Evolutionary conservation across 2,329 filamentous ascomycete genomes (phyloP).

Genomic region (Claviceps sorghi): DNA sequence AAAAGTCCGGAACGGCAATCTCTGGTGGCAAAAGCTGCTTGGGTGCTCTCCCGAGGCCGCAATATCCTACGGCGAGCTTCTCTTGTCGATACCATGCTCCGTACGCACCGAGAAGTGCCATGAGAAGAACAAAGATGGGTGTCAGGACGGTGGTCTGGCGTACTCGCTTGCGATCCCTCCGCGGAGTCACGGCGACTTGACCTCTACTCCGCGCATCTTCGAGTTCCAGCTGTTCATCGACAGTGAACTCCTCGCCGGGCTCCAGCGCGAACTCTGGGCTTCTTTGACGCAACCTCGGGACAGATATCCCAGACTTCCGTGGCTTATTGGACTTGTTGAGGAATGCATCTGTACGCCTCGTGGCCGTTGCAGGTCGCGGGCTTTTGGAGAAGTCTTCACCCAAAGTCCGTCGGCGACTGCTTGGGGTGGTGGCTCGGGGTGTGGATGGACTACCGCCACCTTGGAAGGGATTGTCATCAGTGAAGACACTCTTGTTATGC

Average conservation of each 20-base stretch:
- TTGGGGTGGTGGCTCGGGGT: conserved; percentile 31
- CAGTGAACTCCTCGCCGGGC: conserved; percentile 82
- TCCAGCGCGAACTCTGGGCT: conserved; percentile 34
- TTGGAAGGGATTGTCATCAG: conserved; percentile 85
- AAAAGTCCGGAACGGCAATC: conserved; percentile 53
- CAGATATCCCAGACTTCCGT: conserved; percentile 43
- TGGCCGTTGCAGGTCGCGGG: conserved; percentile 28
- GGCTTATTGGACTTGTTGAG: conserved; percentile 22
- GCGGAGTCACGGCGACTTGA: conserved; percentile 28
- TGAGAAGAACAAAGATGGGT: conserved; percentile 55
- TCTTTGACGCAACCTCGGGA: conserved; percentile 20
- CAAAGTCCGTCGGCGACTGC: conserved; percentile 34
- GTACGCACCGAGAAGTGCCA: conserved; percentile 57
- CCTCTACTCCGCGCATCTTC: conserved; percentile 49
- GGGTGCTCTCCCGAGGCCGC: conserved; percentile 60
- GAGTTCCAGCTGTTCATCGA: conserved; percentile 73
- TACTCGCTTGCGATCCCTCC: conserved; percentile 23
- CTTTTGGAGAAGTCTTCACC: conserved; percentile 28
- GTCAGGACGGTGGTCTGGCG: conserved; percentile 39
- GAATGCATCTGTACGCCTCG: conserved; percentile 27
- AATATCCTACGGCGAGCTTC: conserved; percentile 92
- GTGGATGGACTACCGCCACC: conserved; percentile 56
- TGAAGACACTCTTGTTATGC: conserved; percentile 54
- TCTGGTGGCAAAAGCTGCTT: conserved; percentile 33
- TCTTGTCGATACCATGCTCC: conserved; percentile 81